Evolutionary conservation across 2,329 filamentous ascomycete genomes (phyloP).

Genomic region (Sarocladium strictum): DNA sequence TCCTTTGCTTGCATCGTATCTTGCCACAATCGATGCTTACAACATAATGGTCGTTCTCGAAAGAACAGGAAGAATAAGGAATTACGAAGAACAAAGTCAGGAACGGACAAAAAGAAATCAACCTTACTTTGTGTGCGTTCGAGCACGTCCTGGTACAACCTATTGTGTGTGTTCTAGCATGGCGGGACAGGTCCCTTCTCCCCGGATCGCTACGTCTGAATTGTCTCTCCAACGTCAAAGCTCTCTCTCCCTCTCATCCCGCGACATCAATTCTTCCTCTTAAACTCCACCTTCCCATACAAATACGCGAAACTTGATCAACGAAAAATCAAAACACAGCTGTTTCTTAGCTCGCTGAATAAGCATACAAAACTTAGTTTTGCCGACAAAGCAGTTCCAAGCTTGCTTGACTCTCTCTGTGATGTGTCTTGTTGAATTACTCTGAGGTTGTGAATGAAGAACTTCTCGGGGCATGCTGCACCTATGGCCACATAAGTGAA

Average conservation of each 20-base stretch:
- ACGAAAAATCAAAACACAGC: constrained; percentile 24
- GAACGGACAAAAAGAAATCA: constrained; percentile 4
- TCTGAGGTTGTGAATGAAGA: too few relatives aligned
- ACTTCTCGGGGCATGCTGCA: too few relatives aligned
- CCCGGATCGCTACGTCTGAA: neutral
- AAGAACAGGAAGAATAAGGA: constrained; percentile 6
- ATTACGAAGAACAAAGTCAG: neutral
- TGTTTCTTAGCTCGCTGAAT: constrained; percentile 37
- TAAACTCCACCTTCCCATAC: neutral
- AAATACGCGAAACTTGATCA: constrained; percentile 31
- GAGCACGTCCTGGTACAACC: constrained; percentile 9
- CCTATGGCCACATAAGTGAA: too few relatives aligned
- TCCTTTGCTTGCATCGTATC: constrained; percentile 1
- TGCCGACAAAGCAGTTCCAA: constrained; percentile 16
- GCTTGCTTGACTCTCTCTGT: neutral
- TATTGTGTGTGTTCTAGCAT: constrained; percentile 4
- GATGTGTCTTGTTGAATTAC: neutral
- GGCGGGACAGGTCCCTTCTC: constrained; percentile 2
- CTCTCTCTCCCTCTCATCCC: neutral
- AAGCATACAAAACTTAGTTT: constrained; percentile 25
- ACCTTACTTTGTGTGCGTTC: constrained; percentile 3
- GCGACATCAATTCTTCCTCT: constrained; percentile 1
- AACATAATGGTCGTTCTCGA: constrained; percentile 9
- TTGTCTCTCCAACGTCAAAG: constrained; percentile 1
- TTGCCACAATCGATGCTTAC: neutral